Base-by-base conservation (phyloP, 345 rosid species). In the Moringa oleifera region DNA sequence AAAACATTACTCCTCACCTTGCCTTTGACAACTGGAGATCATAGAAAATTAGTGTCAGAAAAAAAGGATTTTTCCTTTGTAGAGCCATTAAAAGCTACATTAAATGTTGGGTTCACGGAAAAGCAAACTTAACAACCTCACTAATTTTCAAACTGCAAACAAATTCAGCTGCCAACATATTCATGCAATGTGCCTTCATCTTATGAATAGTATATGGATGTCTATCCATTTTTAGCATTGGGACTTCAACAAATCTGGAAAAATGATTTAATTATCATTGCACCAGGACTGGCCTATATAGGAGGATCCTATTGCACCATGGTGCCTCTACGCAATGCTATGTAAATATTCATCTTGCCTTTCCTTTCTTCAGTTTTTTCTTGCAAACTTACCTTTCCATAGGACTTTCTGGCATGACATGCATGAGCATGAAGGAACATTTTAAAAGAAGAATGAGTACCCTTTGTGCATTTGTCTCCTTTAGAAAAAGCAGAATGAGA, bases 1-100 rank as follows among this genome's bases (percentile, higher is more conserved):
- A 88, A 78, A 72, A 88, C 81, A 54, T 80, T 84, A 66, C 81
- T 77, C 75, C 71, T 84, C 41, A 56, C 58, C 67, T 81, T 81
- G 70, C 75, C 77, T 73, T 71, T 80, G 25, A 71, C 53, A 63
- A 73, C 81, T 85, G 80, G 64, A 54, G 69, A 54, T 50, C 65
- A 59, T 59, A 59, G 46, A 68, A 13, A 57, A 58, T 6, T 7
- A 19, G 20, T 33, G 46, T 8, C 17, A 41, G 47, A 41, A 20
- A 37, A 21, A 33, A 18, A 18, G 53, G 33, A 59, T 22, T 18
- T 33, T 6, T 47, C 11, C 25, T 54, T 31, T 47, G n/a, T 13
- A 51, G 20, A 55, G 15, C 57, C 20, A 45, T 13, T 25, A 6
- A 49, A 49, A 47, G 22, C 19, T 23, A 37, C 47, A 63, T 17